Base-by-base conservation (phyloP, 2,329 filamentous ascomycete species). In the Trichophyton benhamiae region DNA sequence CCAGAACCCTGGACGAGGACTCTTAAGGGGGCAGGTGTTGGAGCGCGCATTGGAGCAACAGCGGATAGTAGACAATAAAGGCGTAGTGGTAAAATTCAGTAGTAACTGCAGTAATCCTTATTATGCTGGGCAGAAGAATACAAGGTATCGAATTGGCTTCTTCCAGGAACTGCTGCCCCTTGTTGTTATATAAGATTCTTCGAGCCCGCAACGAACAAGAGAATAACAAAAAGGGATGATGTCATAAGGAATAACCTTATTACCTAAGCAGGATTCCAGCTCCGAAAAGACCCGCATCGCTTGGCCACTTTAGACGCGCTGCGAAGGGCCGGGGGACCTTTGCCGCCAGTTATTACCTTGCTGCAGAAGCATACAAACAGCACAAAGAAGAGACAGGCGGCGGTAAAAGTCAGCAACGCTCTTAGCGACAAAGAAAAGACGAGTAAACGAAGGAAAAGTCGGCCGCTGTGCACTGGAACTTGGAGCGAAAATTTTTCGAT, bases 1-100 rank as follows among this genome's bases (percentile, higher is more conserved):
- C 59, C 52, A 33, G 64, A 63, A 57, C 60, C 42, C 20, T 62
- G 33, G 11, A 63, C 55, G 9, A 65, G 57, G 46, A 33, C 52
- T 27, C 61, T 57, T 25, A 62, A n/a, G 22, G 60, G 57, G 20
- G 60, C 42, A 49, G 30, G 52, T 48, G 57, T 44, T 63, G 62
- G 52, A 38, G 52, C 25, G 52, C 38, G 52, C 52, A 55, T 55
- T 55, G 15, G 15, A 38, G n/a, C 17, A 17, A 33, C 3, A 33
- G 25, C 9, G n/a, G 49, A 17, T 25, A 8, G 52, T 17, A 55
- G 52, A 20, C 3, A 9, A 17, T 9, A 3, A 33, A n/a, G 6
- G 52, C 17, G 52, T 36, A 52, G 25, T 11, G 17, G 15, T 17
- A 20, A 17, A 27, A 27, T 15, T 17, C 8, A 38, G 52, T 36